Evolutionary conservation across 371 early-diverging fungal species (phyloP), one percentile per base, ranked within the genome.

Genomic region (Blastocladiella emersonii): DNA sequence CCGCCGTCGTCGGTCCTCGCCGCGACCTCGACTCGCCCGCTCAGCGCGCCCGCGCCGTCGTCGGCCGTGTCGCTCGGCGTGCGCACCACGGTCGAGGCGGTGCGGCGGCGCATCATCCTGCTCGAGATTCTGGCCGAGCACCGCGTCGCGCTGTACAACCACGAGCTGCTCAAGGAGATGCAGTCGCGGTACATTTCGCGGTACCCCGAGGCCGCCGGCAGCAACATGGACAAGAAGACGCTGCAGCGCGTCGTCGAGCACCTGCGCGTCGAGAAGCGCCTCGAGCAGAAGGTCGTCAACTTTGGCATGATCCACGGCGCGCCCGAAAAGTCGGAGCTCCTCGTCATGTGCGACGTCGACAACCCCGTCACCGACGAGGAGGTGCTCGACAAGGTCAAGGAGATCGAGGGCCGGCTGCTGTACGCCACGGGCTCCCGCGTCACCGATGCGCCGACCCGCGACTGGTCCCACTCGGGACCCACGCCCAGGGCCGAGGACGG

Each of bases 41-140:
- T n/a, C n/a, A n/a, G n/a, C n/a, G n/a, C n/a, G n/a, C n/a, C n/a
- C n/a, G n/a, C n/a, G n/a, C n/a, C n/a, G n/a, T n/a, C n/a, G n/a
- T n/a, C n/a, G n/a, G n/a, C n/a, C n/a, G n/a, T n/a, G n/a, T n/a
- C n/a, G n/a, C n/a, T n/a, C n/a, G n/a, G n/a, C n/a, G n/a, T n/a
- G n/a, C n/a, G n/a, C n/a, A n/a, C n/a, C 30, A 15, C 34, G 60
- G 27, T 70, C 4, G 63, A 65, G 0, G 17, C 67, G 1, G 32
- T 70, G 41, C 59, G 66, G 57, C 65, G 72, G 1, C 65, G 72
- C 6, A 65, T 65, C 45, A 43, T 72, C 10, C 37, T 72, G 17
- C 55, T 70, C 43, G 57, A 64, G 2, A 61, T 72, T 25, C 39
- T 72, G 34, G 70, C 66, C 34, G 64, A 64, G 0, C 49, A 56